These are phyloP conservation scores for Shiraia sp. DNA, from an alignment of 2,329 filamentous ascomycete species.

Conservation along the genomic window DNA sequence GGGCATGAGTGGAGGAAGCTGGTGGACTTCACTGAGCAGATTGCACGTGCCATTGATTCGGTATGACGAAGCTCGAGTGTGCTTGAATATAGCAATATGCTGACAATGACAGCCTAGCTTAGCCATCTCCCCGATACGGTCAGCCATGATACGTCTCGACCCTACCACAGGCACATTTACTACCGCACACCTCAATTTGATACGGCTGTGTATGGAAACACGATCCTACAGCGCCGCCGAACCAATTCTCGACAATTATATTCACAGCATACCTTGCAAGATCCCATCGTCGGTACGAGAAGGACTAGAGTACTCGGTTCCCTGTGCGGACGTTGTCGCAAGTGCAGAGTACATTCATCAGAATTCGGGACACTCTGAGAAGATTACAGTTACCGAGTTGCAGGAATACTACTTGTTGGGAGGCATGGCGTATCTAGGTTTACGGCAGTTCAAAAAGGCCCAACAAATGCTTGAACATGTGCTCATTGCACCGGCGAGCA, in stretches of 20 bases:
- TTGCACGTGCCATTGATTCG: constrained; percentile 35
- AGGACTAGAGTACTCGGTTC: constrained; percentile 43
- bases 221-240: constrained; percentile 60
- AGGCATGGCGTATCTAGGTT: constrained; percentile 52
- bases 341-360: constrained; percentile 64
- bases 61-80: constrained; percentile 25
- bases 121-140: constrained; percentile 46
- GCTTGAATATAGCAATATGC: background rate
- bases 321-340: constrained; percentile 47
- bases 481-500: constrained; percentile 66
- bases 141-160: constrained; percentile 68
- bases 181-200: constrained; percentile 62
- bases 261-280: constrained; percentile 65
- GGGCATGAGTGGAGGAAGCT: constrained; percentile 53
- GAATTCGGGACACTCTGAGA: constrained; percentile 60
- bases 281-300: constrained; percentile 33
- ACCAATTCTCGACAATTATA: constrained; percentile 65
- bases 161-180: constrained; percentile 69
- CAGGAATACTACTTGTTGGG: constrained; percentile 58
- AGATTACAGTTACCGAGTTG: constrained; percentile 58
- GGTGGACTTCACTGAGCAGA: constrained; percentile 45
- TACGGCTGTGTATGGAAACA: constrained; percentile 60
- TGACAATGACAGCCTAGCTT: constrained; percentile 33
- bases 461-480: constrained; percentile 52
- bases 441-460: constrained; percentile 49